Percentiles rank a stretch among this genome's conserved stretches.
Conservation (phyloP, 352 stramenopile species). For the Aphanomyces stellatus region DNA sequence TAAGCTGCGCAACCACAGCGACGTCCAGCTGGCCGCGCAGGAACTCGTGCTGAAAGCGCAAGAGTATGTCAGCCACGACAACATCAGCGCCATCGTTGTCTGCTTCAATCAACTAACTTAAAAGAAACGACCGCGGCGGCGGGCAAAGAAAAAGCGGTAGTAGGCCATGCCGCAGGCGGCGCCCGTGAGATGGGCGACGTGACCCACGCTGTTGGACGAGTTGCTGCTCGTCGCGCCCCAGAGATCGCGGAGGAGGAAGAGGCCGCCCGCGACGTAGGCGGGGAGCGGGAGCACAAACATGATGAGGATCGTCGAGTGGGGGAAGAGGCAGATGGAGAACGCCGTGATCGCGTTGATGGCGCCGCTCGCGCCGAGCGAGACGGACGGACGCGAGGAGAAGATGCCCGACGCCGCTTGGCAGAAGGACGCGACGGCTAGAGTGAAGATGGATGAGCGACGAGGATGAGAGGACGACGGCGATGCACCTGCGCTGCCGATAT, state of each 20-base stretch:
- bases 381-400: constrained; percentile 29
- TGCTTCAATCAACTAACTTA: constrained; percentile 54
- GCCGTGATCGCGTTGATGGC: constrained; percentile 72
- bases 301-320: constrained; percentile 60
- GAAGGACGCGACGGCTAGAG: constrained; percentile 11
- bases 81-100: constrained; percentile 86
- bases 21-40: constrained; percentile 83
- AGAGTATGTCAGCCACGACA: constrained; percentile 86
- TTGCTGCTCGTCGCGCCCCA: constrained; percentile 54
- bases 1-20: constrained; percentile 79
- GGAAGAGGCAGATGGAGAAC: constrained; percentile 58
- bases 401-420: constrained; percentile 39
- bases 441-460: neutral
- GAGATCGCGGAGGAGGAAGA: constrained; percentile 69
- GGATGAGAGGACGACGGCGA: constrained; percentile 35
- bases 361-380: constrained; percentile 64
- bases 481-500: constrained; percentile 58
- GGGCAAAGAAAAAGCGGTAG: constrained; percentile 25
- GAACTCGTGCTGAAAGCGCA: constrained; percentile 83
- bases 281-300: constrained; percentile 70
- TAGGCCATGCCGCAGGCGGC: constrained; percentile 50
- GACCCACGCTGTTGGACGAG: constrained; percentile 45
- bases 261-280: constrained; percentile 51
- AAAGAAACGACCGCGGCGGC: constrained; percentile 3
- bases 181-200: constrained; percentile 65